Evolutionary conservation across 371 early-diverging fungal species (phyloP).

Genomic region (Mucor indicus): DNA sequence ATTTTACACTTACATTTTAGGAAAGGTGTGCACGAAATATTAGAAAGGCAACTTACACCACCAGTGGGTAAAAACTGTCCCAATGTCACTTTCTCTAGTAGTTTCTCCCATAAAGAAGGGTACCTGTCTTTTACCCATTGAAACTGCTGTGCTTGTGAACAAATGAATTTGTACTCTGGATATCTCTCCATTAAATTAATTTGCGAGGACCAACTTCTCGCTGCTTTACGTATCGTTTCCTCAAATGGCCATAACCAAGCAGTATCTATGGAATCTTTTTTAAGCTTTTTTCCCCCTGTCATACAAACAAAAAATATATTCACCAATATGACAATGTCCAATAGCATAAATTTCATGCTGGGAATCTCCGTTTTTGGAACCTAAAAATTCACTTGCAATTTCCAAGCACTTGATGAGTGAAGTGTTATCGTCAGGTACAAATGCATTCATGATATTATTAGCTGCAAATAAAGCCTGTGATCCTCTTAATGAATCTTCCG

Average conservation of each 20-base stretch:
- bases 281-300: background rate
- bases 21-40: background rate
- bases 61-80: constrained; percentile 90
- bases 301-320: background rate
- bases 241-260: constrained; percentile 81
- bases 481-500: constrained; percentile 65
- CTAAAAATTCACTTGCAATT: constrained; percentile 63
- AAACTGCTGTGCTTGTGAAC: constrained; percentile 92
- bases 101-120: constrained; percentile 72
- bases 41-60: constrained; percentile 36
- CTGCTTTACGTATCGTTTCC: constrained; percentile 91
- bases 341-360: constrained; percentile 32
- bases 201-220: constrained; percentile 88
- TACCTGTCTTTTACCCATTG: constrained; percentile 85
- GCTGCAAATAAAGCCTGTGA: constrained; percentile 80
- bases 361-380: constrained; percentile 38
- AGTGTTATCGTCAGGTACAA: constrained; percentile 46
- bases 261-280: constrained; percentile 44
- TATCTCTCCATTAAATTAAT: constrained; percentile 74
- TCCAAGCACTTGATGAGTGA: constrained; percentile 50
- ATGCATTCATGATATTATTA: constrained; percentile 81
- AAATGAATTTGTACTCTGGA: constrained; percentile 84
- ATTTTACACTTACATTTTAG: background rate
- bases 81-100: constrained; percentile 58
- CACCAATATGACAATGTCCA: constrained; percentile 37